phyloP scores from a whole-genome alignment of 2,329 filamentous ascomycete species.

The Colletotrichum sp. region DNA sequence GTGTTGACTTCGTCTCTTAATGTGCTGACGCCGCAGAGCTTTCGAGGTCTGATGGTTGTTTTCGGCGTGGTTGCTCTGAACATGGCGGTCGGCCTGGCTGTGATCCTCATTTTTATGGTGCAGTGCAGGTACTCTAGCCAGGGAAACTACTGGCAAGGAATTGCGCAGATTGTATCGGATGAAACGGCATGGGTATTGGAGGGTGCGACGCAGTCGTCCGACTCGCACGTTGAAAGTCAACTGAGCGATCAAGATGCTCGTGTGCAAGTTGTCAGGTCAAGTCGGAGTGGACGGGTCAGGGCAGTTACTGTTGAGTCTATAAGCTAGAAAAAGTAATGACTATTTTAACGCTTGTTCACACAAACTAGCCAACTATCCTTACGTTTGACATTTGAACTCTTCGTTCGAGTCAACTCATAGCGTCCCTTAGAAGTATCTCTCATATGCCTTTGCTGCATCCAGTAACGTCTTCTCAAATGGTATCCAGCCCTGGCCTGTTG shows the following conservation, averaged over 20 bases:
- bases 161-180: conserved; percentile 26
- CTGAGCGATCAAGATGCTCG: background rate
- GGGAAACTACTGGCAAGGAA: conserved; percentile 26
- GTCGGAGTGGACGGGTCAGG: background rate
- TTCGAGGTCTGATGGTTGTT: background rate
- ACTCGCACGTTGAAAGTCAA: conserved; percentile 1
- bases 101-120: conserved; percentile 20
- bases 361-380: background rate
- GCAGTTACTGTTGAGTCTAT: background rate
- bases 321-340: background rate
- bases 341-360: background rate
- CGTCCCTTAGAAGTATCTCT: background rate
- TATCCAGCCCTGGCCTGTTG: background rate
- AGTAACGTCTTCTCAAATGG: conserved; percentile 10
- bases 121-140: conserved; percentile 23
- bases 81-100: conserved; percentile 14
- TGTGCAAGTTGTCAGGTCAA: background rate
- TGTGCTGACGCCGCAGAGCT: background rate
- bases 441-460: conserved; percentile 16
- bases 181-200: conserved; percentile 24
- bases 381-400: fast-evolving
- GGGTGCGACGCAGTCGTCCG: conserved; percentile 18
- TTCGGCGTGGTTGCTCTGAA: background rate
- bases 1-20: background rate
- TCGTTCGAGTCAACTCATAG: background rate